Evolutionary conservation across 306 rosid species (phyloP).

Genomic region (Mucuna pruriens): DNA sequence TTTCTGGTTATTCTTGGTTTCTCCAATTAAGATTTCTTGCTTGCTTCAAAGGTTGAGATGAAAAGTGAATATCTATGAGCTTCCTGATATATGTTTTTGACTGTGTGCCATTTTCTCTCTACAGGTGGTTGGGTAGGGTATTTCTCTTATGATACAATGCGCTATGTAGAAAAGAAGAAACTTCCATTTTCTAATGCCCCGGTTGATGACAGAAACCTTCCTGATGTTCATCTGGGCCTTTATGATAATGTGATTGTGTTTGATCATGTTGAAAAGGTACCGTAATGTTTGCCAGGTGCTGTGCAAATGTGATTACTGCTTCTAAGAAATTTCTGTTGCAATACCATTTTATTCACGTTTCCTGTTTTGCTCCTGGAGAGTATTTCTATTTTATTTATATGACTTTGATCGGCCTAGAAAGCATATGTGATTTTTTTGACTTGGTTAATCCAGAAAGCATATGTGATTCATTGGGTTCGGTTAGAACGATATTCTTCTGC

Average conservation of each 20-base stretch:
- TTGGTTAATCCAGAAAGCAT: constrained; percentile 73
- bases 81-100: constrained; percentile 31
- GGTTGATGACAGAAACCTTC: constrained; percentile 85
- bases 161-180: constrained; percentile 91
- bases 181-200: constrained; percentile 89
- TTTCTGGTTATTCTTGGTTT: background rate
- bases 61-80: constrained; percentile 11
- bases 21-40: background rate
- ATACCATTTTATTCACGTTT: background rate
- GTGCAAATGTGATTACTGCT: background rate
- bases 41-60: background rate
- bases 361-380: constrained; percentile 14
- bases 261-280: constrained; percentile 95
- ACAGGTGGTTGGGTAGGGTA: constrained; percentile 98
- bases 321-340: constrained; percentile 21
- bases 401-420: constrained; percentile 56
- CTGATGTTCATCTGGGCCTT: constrained; percentile 95
- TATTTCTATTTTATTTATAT: constrained; percentile 28
- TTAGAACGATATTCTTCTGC: constrained; percentile 76
- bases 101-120: constrained; percentile 17
- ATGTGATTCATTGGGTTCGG: constrained; percentile 88
- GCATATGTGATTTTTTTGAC: constrained; percentile 59
- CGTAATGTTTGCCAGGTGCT: constrained; percentile 15
- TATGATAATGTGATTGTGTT: constrained; percentile 90
- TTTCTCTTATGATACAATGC: constrained; percentile 96